phyloP scores from a whole-genome alignment of 1,284 basidiomycete species.

The Trametes sp. region DNA sequence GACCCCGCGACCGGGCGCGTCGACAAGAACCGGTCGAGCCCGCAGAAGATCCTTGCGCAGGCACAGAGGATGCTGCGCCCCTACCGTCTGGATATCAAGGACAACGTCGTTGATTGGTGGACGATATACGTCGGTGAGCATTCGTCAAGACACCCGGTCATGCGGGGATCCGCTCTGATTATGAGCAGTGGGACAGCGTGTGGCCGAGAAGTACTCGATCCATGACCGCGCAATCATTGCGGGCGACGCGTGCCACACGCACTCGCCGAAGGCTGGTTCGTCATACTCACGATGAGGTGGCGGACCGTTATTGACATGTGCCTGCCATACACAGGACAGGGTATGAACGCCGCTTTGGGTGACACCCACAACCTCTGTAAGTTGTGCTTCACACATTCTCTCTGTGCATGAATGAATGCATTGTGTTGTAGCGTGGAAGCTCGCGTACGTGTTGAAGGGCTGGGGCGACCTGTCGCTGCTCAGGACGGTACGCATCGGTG shows the following conservation, averaged over 20 bases:
- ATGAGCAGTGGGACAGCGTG: conserved; percentile 71
- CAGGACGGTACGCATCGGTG: conserved; percentile 62
- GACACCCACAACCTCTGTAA: conserved; percentile 80
- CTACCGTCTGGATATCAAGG: conserved; percentile 66
- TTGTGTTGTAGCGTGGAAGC: conserved; percentile 68
- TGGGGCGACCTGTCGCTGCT: conserved; percentile 71
- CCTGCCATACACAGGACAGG: conserved; percentile 42
- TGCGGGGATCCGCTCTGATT: background rate
- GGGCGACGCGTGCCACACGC: conserved; percentile 85
- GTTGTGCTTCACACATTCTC: conserved; percentile 13
- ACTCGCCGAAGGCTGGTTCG: conserved; percentile 71
- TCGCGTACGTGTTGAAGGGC: conserved; percentile 65
- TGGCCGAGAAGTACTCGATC: conserved; percentile 72
- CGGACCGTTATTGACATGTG: background rate
- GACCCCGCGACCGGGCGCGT: conserved; percentile 60
- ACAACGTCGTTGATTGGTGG: conserved; percentile 76
- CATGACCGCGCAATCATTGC: conserved; percentile 81
- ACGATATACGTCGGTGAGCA: conserved; percentile 68
- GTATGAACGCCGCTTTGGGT: conserved; percentile 82
- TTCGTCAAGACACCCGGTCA: too few species aligned
- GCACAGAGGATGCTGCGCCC: conserved; percentile 74
- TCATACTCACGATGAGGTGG: too few species aligned
- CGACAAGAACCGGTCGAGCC: conserved; percentile 65
- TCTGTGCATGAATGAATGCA: background rate
- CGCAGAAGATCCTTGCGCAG: conserved; percentile 68